Conservation (phyloP, 306 rosid genomes). For the Glycyrrhiza uralensis region DNA sequence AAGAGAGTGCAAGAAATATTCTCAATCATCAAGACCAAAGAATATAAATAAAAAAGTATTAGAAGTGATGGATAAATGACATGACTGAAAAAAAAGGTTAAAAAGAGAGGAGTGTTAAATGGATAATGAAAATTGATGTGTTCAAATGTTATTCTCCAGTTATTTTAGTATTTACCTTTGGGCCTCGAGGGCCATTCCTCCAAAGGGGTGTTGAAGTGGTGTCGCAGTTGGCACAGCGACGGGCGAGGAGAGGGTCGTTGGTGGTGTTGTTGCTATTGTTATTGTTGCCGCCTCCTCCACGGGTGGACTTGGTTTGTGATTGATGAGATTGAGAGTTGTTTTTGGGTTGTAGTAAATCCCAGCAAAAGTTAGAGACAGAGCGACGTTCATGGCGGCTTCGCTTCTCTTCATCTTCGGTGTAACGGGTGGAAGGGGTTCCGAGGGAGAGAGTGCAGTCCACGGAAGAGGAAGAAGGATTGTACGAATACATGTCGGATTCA, state of each 20-base stretch:
- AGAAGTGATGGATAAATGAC: too few species aligned
- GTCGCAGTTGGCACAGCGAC: conserved; percentile 98
- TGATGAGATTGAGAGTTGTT: conserved; percentile 25
- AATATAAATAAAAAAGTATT: too few species aligned
- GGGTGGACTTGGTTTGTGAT: conserved; percentile 28
- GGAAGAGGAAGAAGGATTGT: conserved; percentile 40
- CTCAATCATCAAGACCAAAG: too few species aligned
- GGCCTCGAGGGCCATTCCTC: conserved; percentile 98
- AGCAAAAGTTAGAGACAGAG: conserved; percentile 47
- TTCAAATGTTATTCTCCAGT: too few species aligned
- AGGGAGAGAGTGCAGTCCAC: conserved; percentile 90
- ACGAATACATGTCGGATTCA: conserved; percentile 36
- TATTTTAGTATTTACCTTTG: conserved; percentile 55
- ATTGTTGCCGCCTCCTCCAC: conserved; percentile 1
- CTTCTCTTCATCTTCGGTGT: conserved; percentile 35
- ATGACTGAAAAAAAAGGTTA: too few species aligned
- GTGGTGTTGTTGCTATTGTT: background rate
- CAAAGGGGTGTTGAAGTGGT: conserved; percentile 98
- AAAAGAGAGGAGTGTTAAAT: too few species aligned
- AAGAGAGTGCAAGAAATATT: too few species aligned
- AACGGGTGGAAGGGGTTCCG: conserved; percentile 78
- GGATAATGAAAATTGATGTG: too few species aligned
- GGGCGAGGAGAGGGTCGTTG: conserved; percentile 75
- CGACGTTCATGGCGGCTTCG: conserved; percentile 34
- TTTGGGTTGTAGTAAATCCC: conserved; percentile 79